Evolutionary conservation across 768 basidiomycete genomes (phyloP).

Genomic region (Psilocybe azurescens): DNA sequence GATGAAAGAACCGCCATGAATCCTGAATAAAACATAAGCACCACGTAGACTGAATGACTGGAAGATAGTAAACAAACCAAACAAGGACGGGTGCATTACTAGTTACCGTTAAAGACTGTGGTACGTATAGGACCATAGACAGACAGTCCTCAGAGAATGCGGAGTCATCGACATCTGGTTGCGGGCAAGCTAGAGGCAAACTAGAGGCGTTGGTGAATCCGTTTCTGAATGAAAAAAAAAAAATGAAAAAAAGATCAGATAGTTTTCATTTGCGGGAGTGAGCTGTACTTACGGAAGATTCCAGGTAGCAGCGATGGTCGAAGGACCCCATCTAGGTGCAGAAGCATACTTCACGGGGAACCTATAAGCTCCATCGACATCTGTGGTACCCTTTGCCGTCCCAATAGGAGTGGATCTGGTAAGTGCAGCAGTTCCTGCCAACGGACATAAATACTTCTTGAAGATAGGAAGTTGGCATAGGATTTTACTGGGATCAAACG

Average conservation of each 20-base stretch:
- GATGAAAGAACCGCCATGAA: conserved; percentile 87
- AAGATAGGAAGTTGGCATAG: conserved; percentile 54
- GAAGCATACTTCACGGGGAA: conserved; percentile 73
- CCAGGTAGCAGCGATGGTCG: conserved; percentile 61
- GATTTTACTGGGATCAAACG: conserved; percentile 41
- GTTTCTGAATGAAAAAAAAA: conserved; percentile 40
- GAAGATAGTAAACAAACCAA: conserved; percentile 49
- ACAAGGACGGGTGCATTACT: conserved; percentile 56
- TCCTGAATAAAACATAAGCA: conserved; percentile 45
- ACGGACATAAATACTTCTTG: conserved; percentile 47
- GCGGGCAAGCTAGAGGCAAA: conserved; percentile 77
- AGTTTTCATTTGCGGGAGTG: neutral
- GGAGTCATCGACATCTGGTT: conserved; percentile 54
- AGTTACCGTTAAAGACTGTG: conserved; percentile 40
- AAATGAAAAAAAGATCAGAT: conserved; percentile 1
- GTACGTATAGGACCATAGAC: conserved; percentile 77
- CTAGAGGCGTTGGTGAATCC: conserved; percentile 53
- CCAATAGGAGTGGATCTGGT: conserved; percentile 56
- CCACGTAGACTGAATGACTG: neutral
- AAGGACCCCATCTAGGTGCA: conserved; percentile 64
- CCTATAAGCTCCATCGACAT: conserved; percentile 53
- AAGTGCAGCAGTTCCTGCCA: conserved; percentile 29
- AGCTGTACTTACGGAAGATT: conserved; percentile 59
- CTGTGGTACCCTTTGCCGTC: conserved; percentile 55
- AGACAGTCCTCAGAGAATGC: conserved; percentile 79